Conservation (phyloP, 2,329 filamentous ascomycete genomes). For the Aspergillus sp. region DNA sequence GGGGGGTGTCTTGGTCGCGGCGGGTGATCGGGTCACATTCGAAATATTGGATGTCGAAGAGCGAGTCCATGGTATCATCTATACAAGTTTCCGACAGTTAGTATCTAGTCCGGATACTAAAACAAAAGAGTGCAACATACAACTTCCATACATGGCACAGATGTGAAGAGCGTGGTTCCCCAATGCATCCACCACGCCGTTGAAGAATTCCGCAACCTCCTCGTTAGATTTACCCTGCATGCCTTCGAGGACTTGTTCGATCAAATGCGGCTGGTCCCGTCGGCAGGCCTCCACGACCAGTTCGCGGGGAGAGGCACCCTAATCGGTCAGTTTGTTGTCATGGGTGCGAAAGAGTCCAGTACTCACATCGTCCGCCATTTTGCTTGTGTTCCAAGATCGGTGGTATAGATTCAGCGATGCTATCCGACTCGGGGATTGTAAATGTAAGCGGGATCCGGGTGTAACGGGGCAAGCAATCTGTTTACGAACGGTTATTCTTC, state of each 20-base stretch:
- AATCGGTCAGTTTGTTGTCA: constrained; percentile 6
- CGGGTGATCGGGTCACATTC: constrained; percentile 44
- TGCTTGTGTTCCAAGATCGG: constrained; percentile 1
- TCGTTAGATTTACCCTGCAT: constrained; percentile 52
- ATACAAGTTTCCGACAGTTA: not conserved
- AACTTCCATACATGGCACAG: constrained; percentile 77
- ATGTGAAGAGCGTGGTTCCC: constrained; percentile 87
- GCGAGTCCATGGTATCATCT: constrained; percentile 43
- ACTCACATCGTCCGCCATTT: constrained; percentile 41
- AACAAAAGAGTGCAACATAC: constrained; percentile 44
- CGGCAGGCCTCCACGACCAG: constrained; percentile 87
- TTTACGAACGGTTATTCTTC: not conserved
- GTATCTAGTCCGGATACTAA: not conserved
- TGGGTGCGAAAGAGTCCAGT: not conserved
- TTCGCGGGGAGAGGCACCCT: constrained; percentile 83
- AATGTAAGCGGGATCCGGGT: constrained; percentile 6
- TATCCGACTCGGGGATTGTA: constrained; percentile 5
- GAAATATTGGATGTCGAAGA: constrained; percentile 43
- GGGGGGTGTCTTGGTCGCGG: constrained; percentile 40
- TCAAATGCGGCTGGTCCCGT: constrained; percentile 81
- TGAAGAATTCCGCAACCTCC: constrained; percentile 70
- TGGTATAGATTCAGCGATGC: not conserved
- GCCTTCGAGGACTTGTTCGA: constrained; percentile 63
- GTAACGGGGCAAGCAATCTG: not conserved
- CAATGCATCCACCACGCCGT: constrained; percentile 75